Conservation (phyloP, 2,329 filamentous ascomycete genomes). For the Fusarium setosum region DNA sequence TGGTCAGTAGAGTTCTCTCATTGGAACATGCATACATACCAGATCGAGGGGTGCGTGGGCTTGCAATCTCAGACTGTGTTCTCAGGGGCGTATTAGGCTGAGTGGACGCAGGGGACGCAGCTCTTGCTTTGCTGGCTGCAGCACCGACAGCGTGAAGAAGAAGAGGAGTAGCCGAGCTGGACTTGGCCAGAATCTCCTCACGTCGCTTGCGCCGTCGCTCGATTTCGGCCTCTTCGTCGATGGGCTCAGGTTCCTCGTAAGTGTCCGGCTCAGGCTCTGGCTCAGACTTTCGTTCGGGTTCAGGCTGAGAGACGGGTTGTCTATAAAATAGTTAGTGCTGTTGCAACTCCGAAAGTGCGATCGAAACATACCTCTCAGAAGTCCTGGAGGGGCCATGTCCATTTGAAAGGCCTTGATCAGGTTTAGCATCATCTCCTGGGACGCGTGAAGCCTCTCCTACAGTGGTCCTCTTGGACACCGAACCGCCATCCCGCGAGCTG, state of each 20-base stretch:
- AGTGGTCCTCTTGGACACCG: conserved; percentile 73
- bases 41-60: conserved; percentile 61
- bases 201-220: conserved; percentile 86
- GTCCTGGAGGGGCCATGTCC: conserved; percentile 30
- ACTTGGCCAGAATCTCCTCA: conserved; percentile 87
- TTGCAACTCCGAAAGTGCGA: not conserved
- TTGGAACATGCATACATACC: conserved; percentile 49
- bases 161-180: conserved; percentile 78
- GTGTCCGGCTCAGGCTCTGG: conserved; percentile 50
- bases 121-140: conserved; percentile 62
- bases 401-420: conserved; percentile 61
- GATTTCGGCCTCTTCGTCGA: conserved; percentile 86
- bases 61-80: conserved; percentile 47
- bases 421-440: conserved; percentile 76
- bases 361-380: conserved; percentile 32
- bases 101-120: conserved; percentile 65
- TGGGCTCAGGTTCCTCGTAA: conserved; percentile 65
- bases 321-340: conserved; percentile 28
- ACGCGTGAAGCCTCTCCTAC: conserved; percentile 68
- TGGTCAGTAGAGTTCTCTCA: conserved; percentile 37
- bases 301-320: conserved; percentile 27
- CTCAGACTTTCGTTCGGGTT: conserved; percentile 38
- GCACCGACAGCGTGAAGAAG: conserved; percentile 79
- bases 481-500: conserved; percentile 58
- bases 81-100: conserved; percentile 55